Evolutionary conservation across 306 rosid species (phyloP).

Genomic region (Prunus persica): Prunus_persica_NCBIv2 NC_034009.1:43205001-43205500

Average conservation of each 20-base stretch:
- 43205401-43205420: conserved; percentile 63
- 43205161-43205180: conserved; percentile 18
- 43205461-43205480: conserved; percentile 1
- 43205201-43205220: conserved; percentile 77
- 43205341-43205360: conserved; percentile 35
- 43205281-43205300: conserved; percentile 79
- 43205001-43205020: conserved; percentile 43
- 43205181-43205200: conserved; percentile 50
- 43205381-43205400: conserved; percentile 42
- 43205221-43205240: conserved; percentile 65
- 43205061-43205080: conserved; percentile 18
- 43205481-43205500: neutral
- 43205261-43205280: conserved; percentile 66
- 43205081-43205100: neutral
- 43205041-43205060: conserved; percentile 50
- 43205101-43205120: conserved; percentile 15
- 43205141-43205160: conserved; percentile 35
- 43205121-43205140: conserved; percentile 27
- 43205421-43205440: conserved; percentile 44
- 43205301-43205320: conserved; percentile 71
- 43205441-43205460: too few species aligned
- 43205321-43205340: conserved; percentile 73
- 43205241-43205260: conserved; percentile 59
- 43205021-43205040: conserved; percentile 22
- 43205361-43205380: conserved; percentile 23